Evolutionary conservation across 306 rosid genomes (phyloP), one percentile per base, ranked within the genome.

Genomic region (Trifolium repens): DNA sequence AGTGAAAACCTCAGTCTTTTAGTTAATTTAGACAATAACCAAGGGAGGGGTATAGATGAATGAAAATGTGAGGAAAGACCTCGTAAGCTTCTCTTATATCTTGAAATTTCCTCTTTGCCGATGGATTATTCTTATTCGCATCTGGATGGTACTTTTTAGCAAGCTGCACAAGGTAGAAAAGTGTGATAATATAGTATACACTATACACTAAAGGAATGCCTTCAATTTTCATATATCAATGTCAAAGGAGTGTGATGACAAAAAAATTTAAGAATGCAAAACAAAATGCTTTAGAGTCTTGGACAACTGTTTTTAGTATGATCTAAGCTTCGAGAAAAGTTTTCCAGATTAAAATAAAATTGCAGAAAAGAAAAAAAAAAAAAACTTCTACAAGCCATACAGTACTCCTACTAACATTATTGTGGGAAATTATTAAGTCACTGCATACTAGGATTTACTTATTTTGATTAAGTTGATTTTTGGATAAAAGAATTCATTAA

Each of bases 61-160:
- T 12, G 66, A 54, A 58, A 76, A 68, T 57, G 70, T 11, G 26
- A 69, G 26, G 62, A 54, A 81, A 67, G 30, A 94, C 99, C 99
- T 94, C 96, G 54, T 90, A 92, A 49, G 97, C 99, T 76, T 92
- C 99, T 86, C 89, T 92, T 87, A 94, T 88, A 83, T 89, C 96
- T 76, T 87, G 99, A 88, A 94, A 94, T 75, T 90, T 90, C 86
- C 85, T 89, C 83, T 92, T 94, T 39, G 96, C 89, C 15, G 93
- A 90, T 76, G 96, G 91, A 64, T 89, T 89, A 75, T 84, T 87
- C 88, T 85, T 92, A 80, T 88, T 92, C 74, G 92, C 96, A 84
- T 94, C 99, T 24, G 96, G 99, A 85, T 94, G 99, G 80, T 89
- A 92, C 84, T 83, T 90, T 85, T 92, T 94, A 60, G 99, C 99